These are phyloP conservation scores for Hypoxylon perforatum DNA, from an alignment of 495 filamentous ascomycete genomes.

Conservation along the genomic window DNA sequence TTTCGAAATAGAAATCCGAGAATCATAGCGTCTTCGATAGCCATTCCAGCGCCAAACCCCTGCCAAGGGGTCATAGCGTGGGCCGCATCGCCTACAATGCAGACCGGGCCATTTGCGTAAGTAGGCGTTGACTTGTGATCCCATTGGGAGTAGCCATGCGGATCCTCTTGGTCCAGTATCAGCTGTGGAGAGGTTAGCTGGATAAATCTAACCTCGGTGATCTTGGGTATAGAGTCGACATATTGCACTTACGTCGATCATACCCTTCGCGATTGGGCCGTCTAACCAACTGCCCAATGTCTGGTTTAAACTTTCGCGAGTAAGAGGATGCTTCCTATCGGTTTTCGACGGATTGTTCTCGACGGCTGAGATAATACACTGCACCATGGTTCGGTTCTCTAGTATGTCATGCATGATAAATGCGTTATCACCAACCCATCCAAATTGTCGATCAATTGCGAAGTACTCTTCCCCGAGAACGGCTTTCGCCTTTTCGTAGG, in stretches of 20 bases:
- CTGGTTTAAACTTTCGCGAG: no score
- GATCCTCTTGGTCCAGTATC: constrained; percentile 41
- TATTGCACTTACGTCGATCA: constrained; percentile 24
- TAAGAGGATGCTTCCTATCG: constrained; percentile 26
- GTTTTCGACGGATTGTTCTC: constrained; percentile 16
- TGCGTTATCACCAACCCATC: constrained; percentile 36
- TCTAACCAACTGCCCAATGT: constrained; percentile 23
- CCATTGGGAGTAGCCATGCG: constrained; percentile 69
- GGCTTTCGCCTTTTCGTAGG: constrained; percentile 26
- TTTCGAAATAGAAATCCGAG: constrained; percentile 52
- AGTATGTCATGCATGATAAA: constrained; percentile 23
- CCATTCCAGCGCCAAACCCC: constrained; percentile 70
- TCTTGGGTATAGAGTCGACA: constrained; percentile 1
- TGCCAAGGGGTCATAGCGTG: constrained; percentile 71
- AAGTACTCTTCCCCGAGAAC: constrained; percentile 29
- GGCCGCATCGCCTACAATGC: constrained; percentile 71
- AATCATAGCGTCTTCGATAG: constrained; percentile 71
- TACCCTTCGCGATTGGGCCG: constrained; percentile 20
- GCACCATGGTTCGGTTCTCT: constrained; percentile 31
- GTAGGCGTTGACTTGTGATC: constrained; percentile 67
- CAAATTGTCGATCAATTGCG: constrained; percentile 29
- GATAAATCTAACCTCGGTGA: no score
- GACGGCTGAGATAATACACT: constrained; percentile 21
- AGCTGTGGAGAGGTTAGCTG: constrained; percentile 19
- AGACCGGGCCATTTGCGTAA: constrained; percentile 61